Evolutionary conservation across 805 yeast genomes (phyloP).

Genomic region (Candida morakotiae): DNA sequence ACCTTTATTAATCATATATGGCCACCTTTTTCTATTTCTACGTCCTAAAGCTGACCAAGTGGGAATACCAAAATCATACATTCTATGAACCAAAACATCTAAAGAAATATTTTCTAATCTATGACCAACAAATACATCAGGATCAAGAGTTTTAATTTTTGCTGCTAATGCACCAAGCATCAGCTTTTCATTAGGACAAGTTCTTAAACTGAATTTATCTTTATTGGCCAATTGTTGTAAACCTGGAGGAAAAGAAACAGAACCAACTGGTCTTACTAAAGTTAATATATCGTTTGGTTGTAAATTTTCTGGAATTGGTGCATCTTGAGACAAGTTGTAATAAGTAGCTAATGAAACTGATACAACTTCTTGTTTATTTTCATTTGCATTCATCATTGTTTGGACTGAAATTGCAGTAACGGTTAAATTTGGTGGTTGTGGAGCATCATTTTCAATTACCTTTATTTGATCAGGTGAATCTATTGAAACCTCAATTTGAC

Average conservation of each 20-base stretch:
- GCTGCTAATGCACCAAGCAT: slow-evolving; percentile 74
- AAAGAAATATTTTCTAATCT: slow-evolving; percentile 73
- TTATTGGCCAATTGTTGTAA: slow-evolving; percentile 57
- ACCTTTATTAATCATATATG: slow-evolving; percentile 60
- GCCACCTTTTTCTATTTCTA: slow-evolving; percentile 72
- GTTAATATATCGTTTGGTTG: slow-evolving; percentile 64
- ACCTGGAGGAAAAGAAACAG: slow-evolving; percentile 69
- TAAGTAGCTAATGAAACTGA: slow-evolving; percentile 76
- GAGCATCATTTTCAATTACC: slow-evolving; percentile 31
- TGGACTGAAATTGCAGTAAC: slow-evolving; percentile 74
- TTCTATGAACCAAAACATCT: slow-evolving; percentile 76
- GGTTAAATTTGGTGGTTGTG: slow-evolving; percentile 62
- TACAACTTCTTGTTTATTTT: slow-evolving; percentile 81
- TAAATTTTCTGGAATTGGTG: slow-evolving; percentile 59
- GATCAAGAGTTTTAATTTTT: slow-evolving; percentile 68
- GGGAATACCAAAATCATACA: slow-evolving; percentile 67
- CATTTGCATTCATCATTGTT: slow-evolving; percentile 70
- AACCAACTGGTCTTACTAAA: slow-evolving; percentile 73
- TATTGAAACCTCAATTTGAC: slow-evolving; percentile 70
- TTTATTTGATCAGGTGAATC: slow-evolving; percentile 43
- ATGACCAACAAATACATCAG: slow-evolving; percentile 90
- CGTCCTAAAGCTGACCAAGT: slow-evolving; percentile 86
- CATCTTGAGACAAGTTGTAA: slow-evolving; percentile 67
- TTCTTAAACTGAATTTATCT: slow-evolving; percentile 47
- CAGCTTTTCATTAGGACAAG: slow-evolving; percentile 70